phyloP scores from a whole-genome alignment of 192 early-diverging fungal genomes.

The Paraglomus brasilianum region DNA sequence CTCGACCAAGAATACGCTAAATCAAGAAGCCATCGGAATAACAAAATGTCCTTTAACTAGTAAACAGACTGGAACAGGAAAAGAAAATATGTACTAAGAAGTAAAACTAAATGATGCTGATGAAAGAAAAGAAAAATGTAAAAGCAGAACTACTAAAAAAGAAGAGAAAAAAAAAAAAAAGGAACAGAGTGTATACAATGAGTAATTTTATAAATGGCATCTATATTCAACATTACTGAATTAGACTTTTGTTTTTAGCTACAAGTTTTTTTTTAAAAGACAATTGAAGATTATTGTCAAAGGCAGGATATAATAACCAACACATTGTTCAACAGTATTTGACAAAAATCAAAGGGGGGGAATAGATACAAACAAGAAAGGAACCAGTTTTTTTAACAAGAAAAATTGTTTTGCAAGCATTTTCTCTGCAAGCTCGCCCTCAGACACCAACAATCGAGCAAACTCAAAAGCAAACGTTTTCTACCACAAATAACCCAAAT shows the following conservation, averaged over 20 bases:
- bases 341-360: background rate
- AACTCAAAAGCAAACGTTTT: no score
- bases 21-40: no score
- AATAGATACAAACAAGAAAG: background rate
- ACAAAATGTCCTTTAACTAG: no score
- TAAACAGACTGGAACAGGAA: no score
- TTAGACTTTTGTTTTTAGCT: background rate
- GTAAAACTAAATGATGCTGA: background rate
- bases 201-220: constrained; percentile 1
- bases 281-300: background rate
- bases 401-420: no score
- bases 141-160: background rate
- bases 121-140: constrained; percentile 6
- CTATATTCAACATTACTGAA: background rate
- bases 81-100: background rate
- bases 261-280: background rate
- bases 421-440: no score
- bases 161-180: background rate
- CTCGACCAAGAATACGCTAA: no score
- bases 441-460: no score
- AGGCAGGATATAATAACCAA: background rate
- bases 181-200: background rate
- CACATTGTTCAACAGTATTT: background rate
- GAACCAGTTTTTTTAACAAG: no score
- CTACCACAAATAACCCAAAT: no score